phyloP scores from a whole-genome alignment of 2,329 filamentous ascomycete species.

The Diaporthe aspalathi region DNA sequence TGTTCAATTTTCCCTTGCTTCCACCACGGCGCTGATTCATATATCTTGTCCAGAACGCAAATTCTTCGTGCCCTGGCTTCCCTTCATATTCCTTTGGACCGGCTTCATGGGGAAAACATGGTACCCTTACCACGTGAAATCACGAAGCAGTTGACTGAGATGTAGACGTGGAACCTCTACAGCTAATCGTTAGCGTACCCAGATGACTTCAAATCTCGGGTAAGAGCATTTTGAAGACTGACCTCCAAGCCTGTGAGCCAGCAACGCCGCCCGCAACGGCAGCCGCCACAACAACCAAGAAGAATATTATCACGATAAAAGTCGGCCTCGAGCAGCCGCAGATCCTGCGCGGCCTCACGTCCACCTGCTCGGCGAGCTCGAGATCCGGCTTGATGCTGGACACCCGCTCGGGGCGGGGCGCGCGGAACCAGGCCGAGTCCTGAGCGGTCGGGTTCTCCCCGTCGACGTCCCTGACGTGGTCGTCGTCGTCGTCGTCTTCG shows the following conservation, averaged over 20 bases:
- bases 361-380: slow-evolving; percentile 3
- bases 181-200: not conserved
- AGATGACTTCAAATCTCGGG: too few relatives aligned
- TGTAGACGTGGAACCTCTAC: not conserved
- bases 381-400: slow-evolving; percentile 1
- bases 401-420: not conserved
- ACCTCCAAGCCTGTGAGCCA: slow-evolving; percentile 18
- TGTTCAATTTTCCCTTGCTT: too few relatives aligned
- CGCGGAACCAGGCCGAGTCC: not conserved
- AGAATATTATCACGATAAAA: slow-evolving; percentile 29
- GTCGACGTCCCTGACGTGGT: slow-evolving; percentile 17
- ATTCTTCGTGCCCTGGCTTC: too few relatives aligned
- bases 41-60: too few relatives aligned
- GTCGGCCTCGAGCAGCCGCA: slow-evolving; percentile 33
- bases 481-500: slow-evolving; percentile 21
- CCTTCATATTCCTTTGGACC: not conserved
- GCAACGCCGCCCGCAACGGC: slow-evolving; percentile 32
- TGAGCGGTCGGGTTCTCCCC: not conserved
- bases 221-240: not conserved
- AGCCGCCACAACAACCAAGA: slow-evolving; percentile 32
- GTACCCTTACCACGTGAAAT: not conserved
- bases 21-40: not conserved
- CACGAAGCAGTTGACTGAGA: not conserved
- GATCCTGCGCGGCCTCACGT: slow-evolving; percentile 5
- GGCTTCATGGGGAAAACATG: not conserved